Evolutionary conservation across 148 eudicot species (phyloP).

Genomic region (Oxyria digyna): DNA sequence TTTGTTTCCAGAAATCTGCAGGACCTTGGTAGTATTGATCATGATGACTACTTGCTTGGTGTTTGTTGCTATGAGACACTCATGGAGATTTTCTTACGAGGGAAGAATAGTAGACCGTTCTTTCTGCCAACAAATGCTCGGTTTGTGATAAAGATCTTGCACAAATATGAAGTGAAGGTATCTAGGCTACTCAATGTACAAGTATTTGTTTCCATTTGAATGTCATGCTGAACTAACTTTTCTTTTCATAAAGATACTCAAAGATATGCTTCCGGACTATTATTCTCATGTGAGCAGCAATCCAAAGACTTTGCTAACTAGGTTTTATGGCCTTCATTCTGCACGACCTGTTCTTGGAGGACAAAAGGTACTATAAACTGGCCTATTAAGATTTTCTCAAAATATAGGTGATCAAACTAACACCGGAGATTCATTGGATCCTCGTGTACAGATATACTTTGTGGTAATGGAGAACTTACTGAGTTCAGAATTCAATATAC

Average conservation of each 20-base stretch:
- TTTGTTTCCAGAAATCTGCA: conserved; percentile 20
- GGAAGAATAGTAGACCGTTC: conserved; percentile 27
- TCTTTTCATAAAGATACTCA: conserved; percentile 12
- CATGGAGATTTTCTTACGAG: conserved; percentile 21
- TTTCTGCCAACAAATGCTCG: conserved; percentile 22
- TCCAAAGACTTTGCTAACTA: conserved; percentile 19
- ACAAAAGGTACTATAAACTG: conserved; percentile 17
- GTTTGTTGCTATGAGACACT: conserved; percentile 30
- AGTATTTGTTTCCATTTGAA: background rate
- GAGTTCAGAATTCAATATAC: conserved; percentile 21
- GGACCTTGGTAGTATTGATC: conserved; percentile 19
- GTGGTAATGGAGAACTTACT: conserved; percentile 34
- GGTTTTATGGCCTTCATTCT: conserved; percentile 38
- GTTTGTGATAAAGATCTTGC: conserved; percentile 25
- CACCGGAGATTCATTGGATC: background rate
- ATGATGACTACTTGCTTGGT: conserved; percentile 24
- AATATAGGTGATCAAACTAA: background rate
- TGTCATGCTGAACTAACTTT: background rate
- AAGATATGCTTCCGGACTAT: conserved; percentile 25
- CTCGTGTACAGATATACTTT: conserved; percentile 24
- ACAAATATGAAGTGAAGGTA: conserved; percentile 38
- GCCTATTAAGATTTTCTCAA: background rate
- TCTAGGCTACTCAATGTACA: background rate
- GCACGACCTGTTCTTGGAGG: conserved; percentile 25
- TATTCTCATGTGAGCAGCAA: conserved; percentile 19